These are phyloP conservation scores for Xanthoconium purpureum DNA, from an alignment of 768 basidiomycete genomes.

Conservation along the genomic window DNA sequence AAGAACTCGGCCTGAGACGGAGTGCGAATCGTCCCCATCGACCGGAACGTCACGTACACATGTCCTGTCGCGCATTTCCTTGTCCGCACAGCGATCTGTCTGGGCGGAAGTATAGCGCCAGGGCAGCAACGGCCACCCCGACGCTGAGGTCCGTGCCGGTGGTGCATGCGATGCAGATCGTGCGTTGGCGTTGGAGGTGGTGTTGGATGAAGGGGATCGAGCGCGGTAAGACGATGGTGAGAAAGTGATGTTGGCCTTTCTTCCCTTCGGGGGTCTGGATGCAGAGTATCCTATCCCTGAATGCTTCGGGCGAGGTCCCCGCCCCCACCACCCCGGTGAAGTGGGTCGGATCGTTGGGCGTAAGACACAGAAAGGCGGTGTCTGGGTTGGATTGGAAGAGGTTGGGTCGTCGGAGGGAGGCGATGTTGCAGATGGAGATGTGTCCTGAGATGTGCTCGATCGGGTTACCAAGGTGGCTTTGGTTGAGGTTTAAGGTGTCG, in stretches of 20 bases:
- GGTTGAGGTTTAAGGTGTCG: not conserved
- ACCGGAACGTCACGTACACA: constrained; percentile 21
- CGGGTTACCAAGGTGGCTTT: constrained; percentile 4
- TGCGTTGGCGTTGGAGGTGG: constrained; percentile 35
- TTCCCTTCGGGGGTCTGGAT: constrained; percentile 44
- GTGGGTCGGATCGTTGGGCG: not conserved
- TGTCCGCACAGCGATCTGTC: constrained; percentile 36
- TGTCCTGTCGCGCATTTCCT: not conserved
- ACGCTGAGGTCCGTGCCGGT: constrained; percentile 61
- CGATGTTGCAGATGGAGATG: constrained; percentile 39
- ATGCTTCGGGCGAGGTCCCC: not conserved
- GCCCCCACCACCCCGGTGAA: not conserved
- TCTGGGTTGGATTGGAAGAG: not conserved
- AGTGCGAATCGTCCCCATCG: not conserved
- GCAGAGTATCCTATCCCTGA: constrained; percentile 9
- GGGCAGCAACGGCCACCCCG: constrained; percentile 57
- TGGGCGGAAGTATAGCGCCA: constrained; percentile 59
- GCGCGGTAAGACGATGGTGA: constrained; percentile 47
- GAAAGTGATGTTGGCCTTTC: constrained; percentile 49
- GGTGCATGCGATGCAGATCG: constrained; percentile 51
- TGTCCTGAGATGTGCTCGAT: constrained; percentile 36
- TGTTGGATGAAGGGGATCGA: constrained; percentile 44
- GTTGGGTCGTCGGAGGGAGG: constrained; percentile 22
- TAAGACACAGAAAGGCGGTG: constrained; percentile 20
- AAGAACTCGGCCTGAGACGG: not conserved